phyloP scores from a whole-genome alignment of 202 grass and related monocot genomes.

The Digitaria exilis region DNA sequence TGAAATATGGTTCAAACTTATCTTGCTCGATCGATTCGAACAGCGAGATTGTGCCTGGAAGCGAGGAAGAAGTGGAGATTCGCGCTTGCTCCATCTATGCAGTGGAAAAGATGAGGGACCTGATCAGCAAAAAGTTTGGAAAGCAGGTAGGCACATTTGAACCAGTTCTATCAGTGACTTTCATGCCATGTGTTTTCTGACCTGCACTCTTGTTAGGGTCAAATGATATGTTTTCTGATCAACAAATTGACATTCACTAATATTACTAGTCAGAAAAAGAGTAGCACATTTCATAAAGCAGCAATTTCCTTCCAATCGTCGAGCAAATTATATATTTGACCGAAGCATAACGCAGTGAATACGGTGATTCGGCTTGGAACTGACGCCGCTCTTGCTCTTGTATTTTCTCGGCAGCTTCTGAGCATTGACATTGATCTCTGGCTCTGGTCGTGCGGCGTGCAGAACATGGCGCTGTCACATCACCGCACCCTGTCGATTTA shows the following conservation, averaged over 20 bases:
- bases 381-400: constrained; percentile 27
- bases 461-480: constrained; percentile 72
- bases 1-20: constrained; percentile 78
- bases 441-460: constrained; percentile 91
- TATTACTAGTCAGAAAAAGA: background rate
- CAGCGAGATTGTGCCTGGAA: constrained; percentile 75
- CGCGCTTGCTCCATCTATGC: constrained; percentile 89
- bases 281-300: background rate
- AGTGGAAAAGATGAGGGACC: constrained; percentile 94
- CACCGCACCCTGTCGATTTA: constrained; percentile 97
- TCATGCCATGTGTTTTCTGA: constrained; percentile 13
- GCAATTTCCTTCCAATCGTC: background rate
- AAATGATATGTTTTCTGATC: background rate
- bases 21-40: constrained; percentile 72
- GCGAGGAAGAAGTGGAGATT: constrained; percentile 90
- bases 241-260: background rate
- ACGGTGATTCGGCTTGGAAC: constrained; percentile 8
- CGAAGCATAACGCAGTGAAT: constrained; percentile 34
- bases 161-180: constrained; percentile 22
- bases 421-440: constrained; percentile 98
- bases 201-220: background rate
- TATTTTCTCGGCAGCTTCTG: constrained; percentile 66
- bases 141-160: constrained; percentile 66
- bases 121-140: constrained; percentile 74
- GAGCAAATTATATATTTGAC: background rate